Evolutionary conservation across 257 asterid genomes (phyloP).

Genomic region (Scutellaria baicalensis): DNA sequence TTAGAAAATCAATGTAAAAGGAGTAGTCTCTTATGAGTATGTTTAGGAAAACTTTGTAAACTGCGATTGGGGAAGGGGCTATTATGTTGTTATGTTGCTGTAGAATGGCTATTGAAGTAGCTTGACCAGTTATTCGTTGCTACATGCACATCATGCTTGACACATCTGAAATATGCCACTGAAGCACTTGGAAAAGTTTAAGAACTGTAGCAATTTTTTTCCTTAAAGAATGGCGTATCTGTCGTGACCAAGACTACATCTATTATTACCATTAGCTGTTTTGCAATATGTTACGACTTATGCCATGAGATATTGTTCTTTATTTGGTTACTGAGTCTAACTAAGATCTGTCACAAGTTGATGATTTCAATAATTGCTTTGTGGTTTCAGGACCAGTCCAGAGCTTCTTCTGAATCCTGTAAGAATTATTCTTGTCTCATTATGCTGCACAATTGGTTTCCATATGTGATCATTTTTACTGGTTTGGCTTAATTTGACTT

Average conservation of each 20-base stretch:
- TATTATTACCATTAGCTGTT: neutral
- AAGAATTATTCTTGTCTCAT: constrained; percentile 34
- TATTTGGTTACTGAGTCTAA: constrained; percentile 8
- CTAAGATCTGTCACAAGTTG: neutral
- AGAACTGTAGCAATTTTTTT: neutral
- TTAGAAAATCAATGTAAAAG: neutral
- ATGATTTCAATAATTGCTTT: constrained; percentile 17
- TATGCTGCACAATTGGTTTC: constrained; percentile 14
- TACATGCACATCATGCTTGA: neutral
- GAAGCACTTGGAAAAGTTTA: neutral
- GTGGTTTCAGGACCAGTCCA: constrained; percentile 86
- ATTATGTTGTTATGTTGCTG: neutral
- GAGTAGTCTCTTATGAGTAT: neutral
- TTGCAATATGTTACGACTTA: neutral
- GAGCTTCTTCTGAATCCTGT: constrained; percentile 97
- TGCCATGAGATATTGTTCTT: neutral
- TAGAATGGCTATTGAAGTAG: neutral
- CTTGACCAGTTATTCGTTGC: neutral
- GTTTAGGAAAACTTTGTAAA: neutral
- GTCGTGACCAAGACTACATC: neutral
- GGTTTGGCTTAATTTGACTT: neutral
- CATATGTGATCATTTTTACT: neutral
- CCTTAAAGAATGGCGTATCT: neutral
- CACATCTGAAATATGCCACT: neutral
- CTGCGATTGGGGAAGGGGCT: neutral